Evolutionary conservation across 345 rosid species (phyloP).

Genomic region (Citrus sp.): DNA sequence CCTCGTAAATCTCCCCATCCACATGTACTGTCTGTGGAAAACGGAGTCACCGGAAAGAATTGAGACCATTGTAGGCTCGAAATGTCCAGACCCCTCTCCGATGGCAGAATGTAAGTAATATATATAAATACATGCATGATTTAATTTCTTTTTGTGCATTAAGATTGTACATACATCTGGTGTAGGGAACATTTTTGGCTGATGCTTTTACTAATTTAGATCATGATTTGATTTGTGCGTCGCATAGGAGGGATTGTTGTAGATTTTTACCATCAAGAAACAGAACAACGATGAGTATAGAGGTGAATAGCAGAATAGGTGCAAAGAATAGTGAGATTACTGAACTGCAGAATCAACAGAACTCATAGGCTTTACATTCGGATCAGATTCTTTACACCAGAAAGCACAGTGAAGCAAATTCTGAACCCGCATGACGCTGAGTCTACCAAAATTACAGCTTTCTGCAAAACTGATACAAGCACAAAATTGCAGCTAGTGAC

Average conservation of each 20-base stretch:
- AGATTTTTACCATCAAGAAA: constrained; percentile 60
- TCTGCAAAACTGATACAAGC: constrained; percentile 14
- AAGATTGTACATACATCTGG: not conserved
- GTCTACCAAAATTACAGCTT: not conserved
- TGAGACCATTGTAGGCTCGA: constrained; percentile 50
- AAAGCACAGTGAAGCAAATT: constrained; percentile 2
- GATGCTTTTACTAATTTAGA: not conserved
- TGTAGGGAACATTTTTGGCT: not conserved
- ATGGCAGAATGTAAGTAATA: constrained; percentile 56
- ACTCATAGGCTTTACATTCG: not conserved
- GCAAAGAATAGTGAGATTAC: constrained; percentile 47
- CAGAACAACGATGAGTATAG: constrained; percentile 49
- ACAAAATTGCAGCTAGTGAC: not conserved
- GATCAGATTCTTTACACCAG: not conserved
- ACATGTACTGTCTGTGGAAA: constrained; percentile 53
- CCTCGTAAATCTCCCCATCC: constrained; percentile 39
- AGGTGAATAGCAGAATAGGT: constrained; percentile 60
- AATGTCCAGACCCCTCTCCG: constrained; percentile 57
- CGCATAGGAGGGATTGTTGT: constrained; percentile 84
- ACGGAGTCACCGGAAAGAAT: constrained; percentile 58
- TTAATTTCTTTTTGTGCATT: not conserved
- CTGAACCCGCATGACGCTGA: not conserved
- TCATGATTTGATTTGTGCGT: constrained; percentile 31
- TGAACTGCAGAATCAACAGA: constrained; percentile 29
- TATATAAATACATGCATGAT: not conserved